Base-by-base conservation (phyloP, 352 stramenopile genomes). In the Pythium brassicae region DNA sequence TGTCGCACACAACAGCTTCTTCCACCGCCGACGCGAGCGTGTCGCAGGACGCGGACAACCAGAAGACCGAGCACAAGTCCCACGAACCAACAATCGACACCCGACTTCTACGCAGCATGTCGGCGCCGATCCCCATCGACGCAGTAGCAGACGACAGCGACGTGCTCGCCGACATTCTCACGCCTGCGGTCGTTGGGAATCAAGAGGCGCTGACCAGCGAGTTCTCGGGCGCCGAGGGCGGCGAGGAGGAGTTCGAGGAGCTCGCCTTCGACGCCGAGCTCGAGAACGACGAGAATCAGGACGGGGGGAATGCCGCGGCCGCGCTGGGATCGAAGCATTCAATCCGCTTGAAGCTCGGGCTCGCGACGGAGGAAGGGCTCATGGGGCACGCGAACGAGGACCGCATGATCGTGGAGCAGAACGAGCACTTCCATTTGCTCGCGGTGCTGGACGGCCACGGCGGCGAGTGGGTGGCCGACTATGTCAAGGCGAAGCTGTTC, bases 401-500 rank as follows among this genome's bases (percentile, higher is more conserved):
- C 50, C 78, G 83, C 19, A 61, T 70, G 4, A 39, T 89, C 26
- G 65, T 88, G n/a, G 52, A 72, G 26, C 72, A 70, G 51, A 73
- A 76, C 25, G 65, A 73, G 42, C 48, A 67, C 12, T 90, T 90
- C 63, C 74, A 81, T 59, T 20, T 90, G 44, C 69, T 93, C 29
- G 78, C 74, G 0, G 80, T 90, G 57, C 78, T 93, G 45, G 81
- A 93, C 54, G 80, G 83, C 43, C 83, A 93, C 57, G 83, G 78
- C 22, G 83, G 83, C 27, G 61, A 63, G 26, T 72, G 70, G 58
- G 79, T 78, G 0, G 76, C 76, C 12, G 67, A 88, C 32, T 90
- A 76, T 57, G 57, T 91, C 5, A 75, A 82, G 8, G 59, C 74
- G 3, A 46, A 68, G 52, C 56, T 93, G 10, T 77, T 84, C 46